Evolutionary conservation across 164 flowering plant genomes (phyloP).

Genomic region (Paratinospora sagittata): DNA sequence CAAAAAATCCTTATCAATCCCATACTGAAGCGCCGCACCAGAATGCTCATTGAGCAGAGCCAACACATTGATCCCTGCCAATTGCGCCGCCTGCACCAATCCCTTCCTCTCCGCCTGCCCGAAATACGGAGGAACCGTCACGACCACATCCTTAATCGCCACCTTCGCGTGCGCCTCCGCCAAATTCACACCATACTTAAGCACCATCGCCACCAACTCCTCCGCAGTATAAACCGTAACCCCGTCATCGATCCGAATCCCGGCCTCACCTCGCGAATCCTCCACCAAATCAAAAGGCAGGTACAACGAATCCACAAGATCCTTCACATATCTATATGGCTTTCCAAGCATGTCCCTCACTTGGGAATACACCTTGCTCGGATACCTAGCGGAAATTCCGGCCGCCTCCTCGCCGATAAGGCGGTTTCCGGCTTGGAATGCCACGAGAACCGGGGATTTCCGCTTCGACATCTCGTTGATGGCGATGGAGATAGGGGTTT

Average conservation of each 20-base stretch:
- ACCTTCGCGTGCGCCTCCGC: conserved; percentile 77
- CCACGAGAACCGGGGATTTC: conserved; percentile 77
- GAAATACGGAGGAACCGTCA: conserved; percentile 80
- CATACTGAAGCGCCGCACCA: conserved; percentile 95
- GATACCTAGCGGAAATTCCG: conserved; percentile 72
- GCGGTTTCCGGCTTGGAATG: conserved; percentile 60
- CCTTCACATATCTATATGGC: conserved; percentile 37
- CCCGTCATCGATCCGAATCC: conserved; percentile 45
- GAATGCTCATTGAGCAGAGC: conserved; percentile 83
- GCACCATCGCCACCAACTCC: conserved; percentile 76
- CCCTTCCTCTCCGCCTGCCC: conserved; percentile 89
- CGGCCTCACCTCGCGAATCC: conserved; percentile 53
- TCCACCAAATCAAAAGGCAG: conserved; percentile 61
- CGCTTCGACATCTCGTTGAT: conserved; percentile 99
- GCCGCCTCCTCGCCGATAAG: conserved; percentile 84
- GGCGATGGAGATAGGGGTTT: conserved; percentile 78
- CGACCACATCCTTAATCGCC: conserved; percentile 59
- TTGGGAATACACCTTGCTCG: conserved; percentile 66
- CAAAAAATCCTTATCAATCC: conserved; percentile 93
- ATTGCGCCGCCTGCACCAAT: conserved; percentile 67
- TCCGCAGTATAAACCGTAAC: conserved; percentile 49
- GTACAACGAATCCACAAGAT: conserved; percentile 40
- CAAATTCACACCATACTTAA: conserved; percentile 50
- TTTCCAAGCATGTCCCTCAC: conserved; percentile 62
- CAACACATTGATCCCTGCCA: conserved; percentile 83